Evolutionary conservation across 2,329 filamentous ascomycete species (phyloP).

Genomic region (Daldinia sp.): DNA sequence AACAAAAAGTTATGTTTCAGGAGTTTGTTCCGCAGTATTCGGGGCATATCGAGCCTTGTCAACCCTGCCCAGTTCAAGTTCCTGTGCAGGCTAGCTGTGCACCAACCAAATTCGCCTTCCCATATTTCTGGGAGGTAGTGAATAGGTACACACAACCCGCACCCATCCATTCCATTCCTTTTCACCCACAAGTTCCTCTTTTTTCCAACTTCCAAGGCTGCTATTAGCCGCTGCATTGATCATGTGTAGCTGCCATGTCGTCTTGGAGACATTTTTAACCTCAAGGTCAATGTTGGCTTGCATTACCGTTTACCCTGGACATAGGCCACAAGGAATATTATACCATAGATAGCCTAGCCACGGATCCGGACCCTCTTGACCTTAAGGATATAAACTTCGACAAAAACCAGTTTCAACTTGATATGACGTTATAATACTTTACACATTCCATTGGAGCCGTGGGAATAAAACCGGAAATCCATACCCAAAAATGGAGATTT

Average conservation of each 20-base stretch:
- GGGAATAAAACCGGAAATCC: constrained; percentile 28
- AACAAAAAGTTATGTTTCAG: constrained; percentile 55
- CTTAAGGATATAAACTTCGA: constrained; percentile 30
- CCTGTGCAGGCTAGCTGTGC: constrained; percentile 48
- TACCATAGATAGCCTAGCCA: constrained; percentile 21
- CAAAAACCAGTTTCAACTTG: constrained; percentile 23
- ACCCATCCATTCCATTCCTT: constrained; percentile 58
- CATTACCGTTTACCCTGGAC: constrained; percentile 21
- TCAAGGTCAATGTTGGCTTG: constrained; percentile 25
- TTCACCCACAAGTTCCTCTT: constrained; percentile 62
- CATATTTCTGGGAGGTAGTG: constrained; percentile 60
- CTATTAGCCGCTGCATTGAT: constrained; percentile 50
- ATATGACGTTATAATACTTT: constrained; percentile 38
- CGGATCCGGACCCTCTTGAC: constrained; percentile 12
- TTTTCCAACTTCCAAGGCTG: constrained; percentile 62
- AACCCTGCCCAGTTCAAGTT: constrained; percentile 44
- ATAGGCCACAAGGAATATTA: constrained; percentile 18
- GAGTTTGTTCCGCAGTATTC: constrained; percentile 59
- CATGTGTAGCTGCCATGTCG: constrained; percentile 28
- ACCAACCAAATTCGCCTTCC: constrained; percentile 57
- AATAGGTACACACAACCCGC: constrained; percentile 60
- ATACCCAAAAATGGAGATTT: constrained; percentile 25
- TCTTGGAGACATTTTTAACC: constrained; percentile 24
- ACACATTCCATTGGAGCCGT: constrained; percentile 34
- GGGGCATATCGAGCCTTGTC: constrained; percentile 50